phyloP scores from a whole-genome alignment of 306 rosid species.

The Nissolia schottii region DNA sequence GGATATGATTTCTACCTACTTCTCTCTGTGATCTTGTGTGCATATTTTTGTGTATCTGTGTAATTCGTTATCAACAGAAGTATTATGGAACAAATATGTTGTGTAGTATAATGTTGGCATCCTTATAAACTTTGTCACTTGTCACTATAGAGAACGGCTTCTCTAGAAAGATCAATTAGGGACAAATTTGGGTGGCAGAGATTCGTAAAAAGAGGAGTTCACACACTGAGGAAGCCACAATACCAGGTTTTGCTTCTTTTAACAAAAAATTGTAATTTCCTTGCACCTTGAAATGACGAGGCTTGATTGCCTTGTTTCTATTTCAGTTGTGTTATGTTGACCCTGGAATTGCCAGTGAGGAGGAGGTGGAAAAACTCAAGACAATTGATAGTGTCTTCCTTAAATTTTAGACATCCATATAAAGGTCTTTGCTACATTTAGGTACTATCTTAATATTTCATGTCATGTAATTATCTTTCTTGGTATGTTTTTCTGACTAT shows the following conservation, averaged over 20 bases:
- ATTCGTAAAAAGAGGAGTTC: slow-evolving; percentile 72
- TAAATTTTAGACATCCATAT: slow-evolving; percentile 41
- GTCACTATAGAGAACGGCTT: slow-evolving; percentile 52
- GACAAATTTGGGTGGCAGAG: slow-evolving; percentile 76
- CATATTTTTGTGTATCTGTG: not conserved
- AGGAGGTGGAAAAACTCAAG: slow-evolving; percentile 64
- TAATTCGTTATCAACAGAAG: not conserved
- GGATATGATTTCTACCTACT: slow-evolving; percentile 5
- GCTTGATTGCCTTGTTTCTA: slow-evolving; percentile 31
- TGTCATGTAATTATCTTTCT: not conserved
- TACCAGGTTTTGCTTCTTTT: slow-evolving; percentile 57
- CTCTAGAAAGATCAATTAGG: slow-evolving; percentile 56
- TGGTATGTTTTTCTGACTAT: not conserved
- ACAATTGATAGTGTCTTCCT: slow-evolving; percentile 63
- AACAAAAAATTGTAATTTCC: not conserved
- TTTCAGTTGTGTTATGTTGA: slow-evolving; percentile 84
- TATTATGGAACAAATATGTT: slow-evolving; percentile 7
- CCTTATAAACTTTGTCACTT: slow-evolving; percentile 23
- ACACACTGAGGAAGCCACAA: slow-evolving; percentile 69
- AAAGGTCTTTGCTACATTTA: slow-evolving; percentile 4
- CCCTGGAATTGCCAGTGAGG: slow-evolving; percentile 61
- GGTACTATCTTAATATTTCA: slow-evolving; percentile 28
- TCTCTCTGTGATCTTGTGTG: not conserved
- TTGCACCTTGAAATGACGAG: not conserved
- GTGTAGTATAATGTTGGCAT: slow-evolving; percentile 10